Conservation (phyloP, 371 early-diverging fungal species). For the Saksenaea vasiformis region DNA sequence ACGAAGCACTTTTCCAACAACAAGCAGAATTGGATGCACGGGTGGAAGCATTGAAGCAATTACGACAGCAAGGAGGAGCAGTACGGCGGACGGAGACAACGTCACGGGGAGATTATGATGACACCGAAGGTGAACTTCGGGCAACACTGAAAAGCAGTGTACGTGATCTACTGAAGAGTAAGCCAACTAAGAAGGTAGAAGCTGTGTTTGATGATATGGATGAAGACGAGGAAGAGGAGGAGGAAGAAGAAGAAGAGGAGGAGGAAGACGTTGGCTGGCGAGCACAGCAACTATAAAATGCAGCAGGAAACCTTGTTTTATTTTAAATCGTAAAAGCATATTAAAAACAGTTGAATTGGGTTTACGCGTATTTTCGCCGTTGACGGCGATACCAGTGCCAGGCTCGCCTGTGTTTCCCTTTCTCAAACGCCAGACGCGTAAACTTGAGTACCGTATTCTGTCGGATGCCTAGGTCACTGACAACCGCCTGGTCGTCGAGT, state of each 20-base stretch:
- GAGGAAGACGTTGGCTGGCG: conserved; percentile 69
- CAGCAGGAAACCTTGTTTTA: background rate
- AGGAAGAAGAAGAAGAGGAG: conserved; percentile 52
- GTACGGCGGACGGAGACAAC: background rate
- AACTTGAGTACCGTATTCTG: conserved; percentile 37
- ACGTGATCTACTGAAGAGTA: background rate
- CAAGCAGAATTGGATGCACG: conserved; percentile 42
- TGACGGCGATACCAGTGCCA: conserved; percentile 18
- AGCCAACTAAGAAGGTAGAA: conserved; percentile 56
- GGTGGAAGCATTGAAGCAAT: conserved; percentile 35
- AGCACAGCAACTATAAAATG: conserved; percentile 12
- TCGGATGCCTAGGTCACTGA: conserved; percentile 40
- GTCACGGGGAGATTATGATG: conserved; percentile 1
- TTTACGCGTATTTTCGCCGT: background rate
- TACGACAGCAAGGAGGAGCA: conserved; percentile 19
- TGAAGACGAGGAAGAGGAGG: conserved; percentile 21
- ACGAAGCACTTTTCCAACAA: conserved; percentile 36
- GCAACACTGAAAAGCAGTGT: conserved; percentile 80
- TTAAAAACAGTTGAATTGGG: background rate
- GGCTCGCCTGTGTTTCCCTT: conserved; percentile 34
- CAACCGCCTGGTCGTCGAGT: conserved; percentile 28
- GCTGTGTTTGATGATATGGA: conserved; percentile 48
- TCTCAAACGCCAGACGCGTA: conserved; percentile 24
- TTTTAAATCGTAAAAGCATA: background rate
- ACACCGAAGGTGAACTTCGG: conserved; percentile 20